Evolutionary conservation across 1,284 basidiomycete genomes (phyloP).

Genomic region (Somion occarium): DNA sequence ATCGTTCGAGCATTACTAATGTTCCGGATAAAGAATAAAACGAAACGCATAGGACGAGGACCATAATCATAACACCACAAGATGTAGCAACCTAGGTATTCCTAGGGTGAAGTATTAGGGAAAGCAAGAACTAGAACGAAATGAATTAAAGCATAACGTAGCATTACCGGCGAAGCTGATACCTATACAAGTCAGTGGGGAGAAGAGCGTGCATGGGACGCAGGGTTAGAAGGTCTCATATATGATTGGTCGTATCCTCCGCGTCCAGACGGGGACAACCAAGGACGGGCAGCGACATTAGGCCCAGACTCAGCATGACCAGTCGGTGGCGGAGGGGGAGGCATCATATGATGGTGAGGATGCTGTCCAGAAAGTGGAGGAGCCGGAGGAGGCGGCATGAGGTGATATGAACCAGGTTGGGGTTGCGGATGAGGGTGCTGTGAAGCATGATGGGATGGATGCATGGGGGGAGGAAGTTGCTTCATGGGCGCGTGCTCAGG

Average conservation of each 20-base stretch:
- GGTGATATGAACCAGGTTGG: constrained; percentile 25
- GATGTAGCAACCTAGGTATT: neutral
- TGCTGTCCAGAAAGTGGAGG: constrained; percentile 27
- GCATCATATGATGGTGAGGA: constrained; percentile 44
- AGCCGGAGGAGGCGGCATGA: constrained; percentile 20
- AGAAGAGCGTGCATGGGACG: constrained; percentile 36
- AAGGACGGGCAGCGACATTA: constrained; percentile 42
- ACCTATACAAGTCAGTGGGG: constrained; percentile 25
- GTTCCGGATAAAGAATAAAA: neutral
- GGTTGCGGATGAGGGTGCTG: constrained; percentile 11
- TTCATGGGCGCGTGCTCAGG: constrained; percentile 3
- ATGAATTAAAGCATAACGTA: neutral
- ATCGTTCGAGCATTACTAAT: neutral
- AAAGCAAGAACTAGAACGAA: neutral
- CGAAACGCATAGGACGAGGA: neutral
- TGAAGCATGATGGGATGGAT: constrained; percentile 17
- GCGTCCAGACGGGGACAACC: constrained; percentile 33
- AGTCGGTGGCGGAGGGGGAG: constrained; percentile 22
- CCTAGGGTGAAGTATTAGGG: neutral
- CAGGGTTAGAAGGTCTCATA: constrained; percentile 46
- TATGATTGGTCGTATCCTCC: constrained; percentile 54
- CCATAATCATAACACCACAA: neutral
- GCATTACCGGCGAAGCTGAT: neutral
- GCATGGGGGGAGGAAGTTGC: constrained; percentile 13
- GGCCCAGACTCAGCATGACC: constrained; percentile 18